phyloP scores from a whole-genome alignment of 305 asterid species.

The Fraxinus paxiana region DNA sequence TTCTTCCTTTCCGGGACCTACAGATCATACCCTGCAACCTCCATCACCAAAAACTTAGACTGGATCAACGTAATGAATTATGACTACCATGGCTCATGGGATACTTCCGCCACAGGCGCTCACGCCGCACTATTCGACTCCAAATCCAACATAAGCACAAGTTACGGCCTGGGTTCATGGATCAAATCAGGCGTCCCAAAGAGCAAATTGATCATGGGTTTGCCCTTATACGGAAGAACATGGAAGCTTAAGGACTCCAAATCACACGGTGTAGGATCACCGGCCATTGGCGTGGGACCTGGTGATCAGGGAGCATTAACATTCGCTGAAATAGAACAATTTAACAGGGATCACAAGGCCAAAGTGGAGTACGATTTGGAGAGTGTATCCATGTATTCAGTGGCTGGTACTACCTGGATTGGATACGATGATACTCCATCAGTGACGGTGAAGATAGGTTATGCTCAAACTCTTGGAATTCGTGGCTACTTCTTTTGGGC shows the following conservation, averaged over 20 bases:
- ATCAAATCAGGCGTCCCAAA: slow-evolving; percentile 51
- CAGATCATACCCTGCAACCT: slow-evolving; percentile 52
- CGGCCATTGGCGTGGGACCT: slow-evolving; percentile 69
- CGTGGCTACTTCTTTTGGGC: slow-evolving; percentile 89
- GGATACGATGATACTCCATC: slow-evolving; percentile 64
- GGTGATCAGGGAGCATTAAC: slow-evolving; percentile 44
- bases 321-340: slow-evolving; percentile 53
- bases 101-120: slow-evolving; percentile 54
- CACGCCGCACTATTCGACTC: slow-evolving; percentile 69
- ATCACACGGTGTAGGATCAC: slow-evolving; percentile 50
- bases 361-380: slow-evolving; percentile 46
- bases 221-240: slow-evolving; percentile 74
- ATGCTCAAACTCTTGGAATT: slow-evolving; percentile 43
- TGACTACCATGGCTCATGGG: slow-evolving; percentile 76
- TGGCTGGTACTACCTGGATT: slow-evolving; percentile 57
- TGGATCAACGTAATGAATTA: slow-evolving; percentile 79
- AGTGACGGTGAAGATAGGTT: slow-evolving; percentile 35
- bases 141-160: slow-evolving; percentile 54
- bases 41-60: slow-evolving; percentile 53
- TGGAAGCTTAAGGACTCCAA: slow-evolving; percentile 62
- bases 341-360: slow-evolving; percentile 49
- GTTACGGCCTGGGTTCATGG: slow-evolving; percentile 70
- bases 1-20: slow-evolving; percentile 29
- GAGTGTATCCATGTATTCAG: slow-evolving; percentile 60
- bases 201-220: slow-evolving; percentile 64